Evolutionary conservation across 164 flowering plant species (phyloP).

Genomic region (Umbellularia californica): DNA sequence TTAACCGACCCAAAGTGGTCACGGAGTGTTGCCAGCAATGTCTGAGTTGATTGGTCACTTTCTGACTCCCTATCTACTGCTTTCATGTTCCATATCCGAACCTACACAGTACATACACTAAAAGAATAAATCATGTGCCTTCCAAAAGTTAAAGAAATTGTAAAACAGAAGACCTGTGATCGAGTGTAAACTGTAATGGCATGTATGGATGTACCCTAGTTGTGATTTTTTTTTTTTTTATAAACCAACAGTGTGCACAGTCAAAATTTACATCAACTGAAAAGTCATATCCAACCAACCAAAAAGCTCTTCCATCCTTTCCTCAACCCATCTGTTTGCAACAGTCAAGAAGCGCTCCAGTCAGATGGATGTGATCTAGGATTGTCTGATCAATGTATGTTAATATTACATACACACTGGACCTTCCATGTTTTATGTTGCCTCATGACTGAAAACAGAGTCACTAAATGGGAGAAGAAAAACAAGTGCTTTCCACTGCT

Average conservation of each 20-base stretch:
- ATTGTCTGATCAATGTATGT: background rate
- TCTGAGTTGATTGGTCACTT: constrained; percentile 51
- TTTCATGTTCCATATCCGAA: constrained; percentile 96
- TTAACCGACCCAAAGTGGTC: constrained; percentile 99
- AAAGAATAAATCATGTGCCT: background rate
- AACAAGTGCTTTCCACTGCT: background rate
- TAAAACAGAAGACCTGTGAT: background rate
- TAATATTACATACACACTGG: background rate
- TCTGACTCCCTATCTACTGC: constrained; percentile 52
- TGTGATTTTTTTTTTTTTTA: too few species aligned
- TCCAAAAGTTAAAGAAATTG: background rate
- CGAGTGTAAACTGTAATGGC: background rate
- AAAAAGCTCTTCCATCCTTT: background rate
- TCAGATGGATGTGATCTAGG: background rate
- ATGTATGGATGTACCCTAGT: background rate
- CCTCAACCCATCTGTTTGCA: background rate
- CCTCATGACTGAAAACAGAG: background rate
- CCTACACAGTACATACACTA: constrained; percentile 36
- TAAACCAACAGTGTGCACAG: background rate
- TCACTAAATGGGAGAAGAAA: background rate
- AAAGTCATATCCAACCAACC: background rate
- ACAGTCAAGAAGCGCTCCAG: background rate
- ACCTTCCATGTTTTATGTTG: background rate
- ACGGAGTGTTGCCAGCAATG: constrained; percentile 89
- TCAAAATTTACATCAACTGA: background rate